A percentile compares a stretch with the other conserved stretches of the same genome.
Conservation (phyloP, 169 alveolate species). For the Pseudocohnilembus persalinus region DNA sequence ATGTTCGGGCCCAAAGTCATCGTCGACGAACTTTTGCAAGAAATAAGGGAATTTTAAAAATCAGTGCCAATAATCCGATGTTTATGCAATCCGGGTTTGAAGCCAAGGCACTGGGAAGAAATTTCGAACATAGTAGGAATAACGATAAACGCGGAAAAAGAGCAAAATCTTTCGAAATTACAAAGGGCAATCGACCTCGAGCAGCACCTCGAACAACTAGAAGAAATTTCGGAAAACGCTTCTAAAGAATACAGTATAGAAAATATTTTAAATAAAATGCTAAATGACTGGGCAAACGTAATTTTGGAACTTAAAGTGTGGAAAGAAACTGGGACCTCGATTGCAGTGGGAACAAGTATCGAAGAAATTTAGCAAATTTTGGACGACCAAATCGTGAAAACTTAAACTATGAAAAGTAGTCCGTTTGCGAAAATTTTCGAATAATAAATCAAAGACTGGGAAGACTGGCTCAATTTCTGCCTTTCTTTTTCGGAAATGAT, state of each 20-base stretch:
- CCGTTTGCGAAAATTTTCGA: slow-evolving; percentile 83
- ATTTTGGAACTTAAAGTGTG: slow-evolving; percentile 71
- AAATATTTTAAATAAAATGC: slow-evolving; percentile 70
- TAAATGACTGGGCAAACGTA: slow-evolving; percentile 87
- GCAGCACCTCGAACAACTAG: slow-evolving; percentile 48
- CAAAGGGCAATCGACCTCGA: slow-evolving; percentile 37
- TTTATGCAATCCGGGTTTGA: slow-evolving; percentile 84
- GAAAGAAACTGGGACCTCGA: slow-evolving; percentile 68
- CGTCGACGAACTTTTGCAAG: slow-evolving; percentile 27
- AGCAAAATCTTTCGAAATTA: slow-evolving; percentile 52
- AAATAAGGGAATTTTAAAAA: slow-evolving; percentile 60
- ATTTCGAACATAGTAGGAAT: slow-evolving; percentile 80
- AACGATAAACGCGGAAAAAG: slow-evolving; percentile 77
- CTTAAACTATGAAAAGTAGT: slow-evolving; percentile 79
- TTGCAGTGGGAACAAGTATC: slow-evolving; percentile 70
- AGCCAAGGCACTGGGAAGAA: slow-evolving; percentile 89
- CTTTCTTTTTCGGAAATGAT: slow-evolving; percentile 64
- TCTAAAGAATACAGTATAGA: slow-evolving; percentile 87
- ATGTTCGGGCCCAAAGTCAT: slow-evolving; percentile 44
- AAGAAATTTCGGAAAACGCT: slow-evolving; percentile 87
- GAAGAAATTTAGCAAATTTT: slow-evolving; percentile 74
- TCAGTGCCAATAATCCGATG: slow-evolving; percentile 76
- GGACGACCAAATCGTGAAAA: slow-evolving; percentile 80
- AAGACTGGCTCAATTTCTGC: slow-evolving; percentile 54
- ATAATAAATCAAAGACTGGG: slow-evolving; percentile 81